Evolutionary conservation across 116 monocot species (phyloP).

Genomic region (Posidonia oceanica): DNA sequence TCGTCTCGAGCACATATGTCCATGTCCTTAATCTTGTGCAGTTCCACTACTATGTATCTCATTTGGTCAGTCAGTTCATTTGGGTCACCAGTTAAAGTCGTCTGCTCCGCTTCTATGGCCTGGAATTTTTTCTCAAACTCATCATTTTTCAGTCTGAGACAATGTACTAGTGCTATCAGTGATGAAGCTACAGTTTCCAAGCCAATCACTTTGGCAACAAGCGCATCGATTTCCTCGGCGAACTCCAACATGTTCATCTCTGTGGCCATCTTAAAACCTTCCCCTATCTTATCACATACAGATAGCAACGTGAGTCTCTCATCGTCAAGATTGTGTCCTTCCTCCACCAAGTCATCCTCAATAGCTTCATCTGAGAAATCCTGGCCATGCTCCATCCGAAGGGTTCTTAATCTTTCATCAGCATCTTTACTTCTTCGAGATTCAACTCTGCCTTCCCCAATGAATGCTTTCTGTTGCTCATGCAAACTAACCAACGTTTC

Average conservation of each 20-base stretch:
- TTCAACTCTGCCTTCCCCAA: constrained; percentile 34
- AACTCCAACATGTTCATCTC: constrained; percentile 40
- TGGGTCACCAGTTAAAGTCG: constrained; percentile 16
- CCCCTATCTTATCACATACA: constrained; percentile 33
- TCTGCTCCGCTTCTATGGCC: constrained; percentile 38
- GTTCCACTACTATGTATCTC: constrained; percentile 31
- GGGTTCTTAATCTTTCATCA: constrained; percentile 27
- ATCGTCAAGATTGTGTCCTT: not conserved
- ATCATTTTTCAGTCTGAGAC: constrained; percentile 37
- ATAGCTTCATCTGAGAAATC: not conserved
- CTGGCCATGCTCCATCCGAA: constrained; percentile 6
- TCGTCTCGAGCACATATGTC: constrained; percentile 24
- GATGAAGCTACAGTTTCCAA: constrained; percentile 47
- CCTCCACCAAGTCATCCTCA: constrained; percentile 11
- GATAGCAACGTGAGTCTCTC: constrained; percentile 25
- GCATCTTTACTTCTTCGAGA: constrained; percentile 33
- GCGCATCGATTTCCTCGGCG: constrained; percentile 64
- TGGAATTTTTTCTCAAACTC: constrained; percentile 40
- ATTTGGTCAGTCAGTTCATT: constrained; percentile 24
- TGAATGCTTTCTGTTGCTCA: constrained; percentile 24
- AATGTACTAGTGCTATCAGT: constrained; percentile 40
- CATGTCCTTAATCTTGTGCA: constrained; percentile 32
- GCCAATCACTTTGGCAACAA: constrained; percentile 49
- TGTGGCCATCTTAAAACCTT: constrained; percentile 28
- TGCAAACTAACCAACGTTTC: constrained; percentile 38